Conservation (phyloP, 768 basidiomycete genomes). For the Mycena indigotica region DNA sequence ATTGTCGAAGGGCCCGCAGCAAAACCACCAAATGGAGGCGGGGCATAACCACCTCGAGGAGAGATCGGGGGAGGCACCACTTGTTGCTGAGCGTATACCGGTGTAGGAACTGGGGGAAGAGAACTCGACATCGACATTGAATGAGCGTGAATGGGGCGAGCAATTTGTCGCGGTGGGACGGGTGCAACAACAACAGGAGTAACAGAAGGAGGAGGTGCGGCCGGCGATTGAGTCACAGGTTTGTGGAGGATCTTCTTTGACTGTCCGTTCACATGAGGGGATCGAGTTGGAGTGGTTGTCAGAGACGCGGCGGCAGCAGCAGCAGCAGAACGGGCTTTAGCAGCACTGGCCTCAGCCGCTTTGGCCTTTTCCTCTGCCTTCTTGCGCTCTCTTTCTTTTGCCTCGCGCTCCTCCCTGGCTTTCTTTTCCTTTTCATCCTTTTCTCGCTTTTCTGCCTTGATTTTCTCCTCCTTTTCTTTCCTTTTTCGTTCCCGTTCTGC, state of each 20-base stretch:
- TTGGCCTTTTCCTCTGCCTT: conserved; percentile 48
- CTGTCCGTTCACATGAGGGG: too few relatives aligned
- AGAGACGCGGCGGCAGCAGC: conserved; percentile 47
- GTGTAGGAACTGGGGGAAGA: conserved; percentile 45
- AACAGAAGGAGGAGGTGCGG: conserved; percentile 29
- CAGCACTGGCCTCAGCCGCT: conserved; percentile 38
- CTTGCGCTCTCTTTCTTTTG: conserved; percentile 62
- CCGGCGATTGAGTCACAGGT: conserved; percentile 36
- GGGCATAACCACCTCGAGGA: conserved; percentile 55
- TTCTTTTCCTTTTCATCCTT: conserved; percentile 70
- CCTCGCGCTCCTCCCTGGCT: conserved; percentile 68
- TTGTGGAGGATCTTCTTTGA: conserved; percentile 66
- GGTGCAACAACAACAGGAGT: conserved; percentile 28
- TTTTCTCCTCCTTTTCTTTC: conserved; percentile 73
- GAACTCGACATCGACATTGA: conserved; percentile 28
- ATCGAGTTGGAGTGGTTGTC: too few relatives aligned
- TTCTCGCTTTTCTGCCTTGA: conserved; percentile 73
- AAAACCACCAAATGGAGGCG: conserved; percentile 57
- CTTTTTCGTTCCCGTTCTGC: conserved; percentile 74
- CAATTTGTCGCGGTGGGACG: conserved; percentile 34
- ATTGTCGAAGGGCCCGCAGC: too few relatives aligned
- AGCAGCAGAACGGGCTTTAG: conserved; percentile 27
- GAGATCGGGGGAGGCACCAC: conserved; percentile 46
- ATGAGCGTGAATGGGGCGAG: conserved; percentile 35
- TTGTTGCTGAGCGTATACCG: conserved; percentile 50